Percentiles rank a stretch among this genome's conserved stretches.
These are phyloP conservation scores for Mrakiaceae sp. DNA, from an alignment of 1,284 basidiomycete species.

Conservation along the genomic window DNA sequence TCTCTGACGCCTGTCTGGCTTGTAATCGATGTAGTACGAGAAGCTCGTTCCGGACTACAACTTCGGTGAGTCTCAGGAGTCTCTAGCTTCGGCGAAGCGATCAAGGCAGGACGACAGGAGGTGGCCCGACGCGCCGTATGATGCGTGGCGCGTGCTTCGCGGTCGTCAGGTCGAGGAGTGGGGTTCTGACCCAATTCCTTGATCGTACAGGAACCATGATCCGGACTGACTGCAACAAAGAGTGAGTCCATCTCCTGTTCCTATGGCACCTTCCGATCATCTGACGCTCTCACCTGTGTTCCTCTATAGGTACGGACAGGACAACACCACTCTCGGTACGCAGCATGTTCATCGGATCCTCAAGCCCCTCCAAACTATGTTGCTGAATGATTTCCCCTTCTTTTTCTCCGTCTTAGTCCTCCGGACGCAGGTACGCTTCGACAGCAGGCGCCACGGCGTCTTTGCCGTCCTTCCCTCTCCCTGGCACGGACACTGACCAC, in stretches of 20 bases:
- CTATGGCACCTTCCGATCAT: too few relatives aligned
- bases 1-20: not conserved
- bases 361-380: not conserved
- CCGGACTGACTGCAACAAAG: slow-evolving; percentile 62
- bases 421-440: not conserved
- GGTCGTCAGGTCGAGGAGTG: too few relatives aligned
- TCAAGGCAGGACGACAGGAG: too few relatives aligned
- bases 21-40: slow-evolving; percentile 45
- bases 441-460: not conserved
- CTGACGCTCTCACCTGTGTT: too few relatives aligned
- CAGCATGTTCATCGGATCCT: not conserved
- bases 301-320: slow-evolving; percentile 55
- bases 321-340: slow-evolving; percentile 87
- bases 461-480: slow-evolving; percentile 2
- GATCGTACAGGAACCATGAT: slow-evolving; percentile 56
- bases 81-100: too few relatives aligned
- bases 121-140: too few relatives aligned
- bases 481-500: slow-evolving; percentile 14
- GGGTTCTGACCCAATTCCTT: too few relatives aligned
- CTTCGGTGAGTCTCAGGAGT: slow-evolving; percentile 44
- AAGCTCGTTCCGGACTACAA: slow-evolving; percentile 86
- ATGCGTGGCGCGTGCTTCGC: too few relatives aligned
- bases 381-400: not conserved
- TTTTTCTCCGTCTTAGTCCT: not conserved
- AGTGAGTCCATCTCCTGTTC: slow-evolving; percentile 28